These are phyloP conservation scores for Botrytis fragariae DNA, from an alignment of 2,329 filamentous ascomycete species.

Conservation along the genomic window DNA sequence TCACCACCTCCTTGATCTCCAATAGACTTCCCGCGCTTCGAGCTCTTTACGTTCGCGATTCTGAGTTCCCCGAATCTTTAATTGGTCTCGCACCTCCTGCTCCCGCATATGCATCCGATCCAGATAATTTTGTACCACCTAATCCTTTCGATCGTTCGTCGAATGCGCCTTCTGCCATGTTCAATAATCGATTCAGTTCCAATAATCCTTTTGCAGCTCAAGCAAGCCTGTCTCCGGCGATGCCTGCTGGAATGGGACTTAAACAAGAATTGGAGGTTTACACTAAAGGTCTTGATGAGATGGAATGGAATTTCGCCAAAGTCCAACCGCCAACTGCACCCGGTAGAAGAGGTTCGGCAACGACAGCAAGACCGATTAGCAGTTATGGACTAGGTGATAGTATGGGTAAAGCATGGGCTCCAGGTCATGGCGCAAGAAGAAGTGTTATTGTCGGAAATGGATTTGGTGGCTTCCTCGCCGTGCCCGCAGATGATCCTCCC, in stretches of 20 bases:
- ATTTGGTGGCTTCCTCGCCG: conserved; percentile 62
- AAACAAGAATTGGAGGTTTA: conserved; percentile 60
- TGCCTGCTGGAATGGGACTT: conserved; percentile 41
- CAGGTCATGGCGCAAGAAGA: conserved; percentile 53
- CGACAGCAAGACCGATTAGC: conserved; percentile 45
- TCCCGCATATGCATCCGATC: conserved; percentile 47
- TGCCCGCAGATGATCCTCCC: conserved; percentile 51
- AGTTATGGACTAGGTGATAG: conserved; percentile 43
- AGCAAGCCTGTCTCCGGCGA: conserved; percentile 20
- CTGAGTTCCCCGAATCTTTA: conserved; percentile 76
- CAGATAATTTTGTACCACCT: conserved; percentile 32
- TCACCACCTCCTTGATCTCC: conserved; percentile 76
- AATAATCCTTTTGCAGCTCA: conserved; percentile 37
- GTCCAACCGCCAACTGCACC: conserved; percentile 49
- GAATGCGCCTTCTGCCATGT: conserved; percentile 13
- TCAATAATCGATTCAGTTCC: conserved; percentile 33
- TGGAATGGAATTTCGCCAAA: conserved; percentile 66
- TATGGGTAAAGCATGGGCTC: conserved; percentile 43
- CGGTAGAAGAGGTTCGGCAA: conserved; percentile 40
- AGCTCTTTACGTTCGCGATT: conserved; percentile 82
- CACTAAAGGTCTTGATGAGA: conserved; percentile 63
- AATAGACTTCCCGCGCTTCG: conserved; percentile 71
- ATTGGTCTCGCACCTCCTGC: conserved; percentile 64
- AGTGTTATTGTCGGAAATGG: conserved; percentile 66
- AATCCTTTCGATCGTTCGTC: conserved; percentile 37